Evolutionary conservation across 768 basidiomycete genomes (phyloP).

Genomic region (Boletus reticuloceps): DNA sequence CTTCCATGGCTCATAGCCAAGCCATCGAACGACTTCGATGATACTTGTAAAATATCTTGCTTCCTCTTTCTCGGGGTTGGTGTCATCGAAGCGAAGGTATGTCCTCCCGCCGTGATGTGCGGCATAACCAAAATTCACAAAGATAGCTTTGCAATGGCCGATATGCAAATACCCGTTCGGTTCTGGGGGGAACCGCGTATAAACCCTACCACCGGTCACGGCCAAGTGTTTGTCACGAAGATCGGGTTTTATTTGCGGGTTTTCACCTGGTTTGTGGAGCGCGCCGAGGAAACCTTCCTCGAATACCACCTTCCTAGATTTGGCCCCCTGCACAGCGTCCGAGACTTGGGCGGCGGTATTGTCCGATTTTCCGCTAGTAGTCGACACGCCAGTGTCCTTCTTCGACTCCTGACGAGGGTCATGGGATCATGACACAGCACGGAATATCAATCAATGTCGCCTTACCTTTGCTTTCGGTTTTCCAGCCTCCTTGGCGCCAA

Average conservation of each 20-base stretch:
- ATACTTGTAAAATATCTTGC: conserved; percentile 95
- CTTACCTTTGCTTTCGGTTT: conserved; percentile 67
- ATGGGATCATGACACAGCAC: neutral
- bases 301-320: conserved; percentile 66
- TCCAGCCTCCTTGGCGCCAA: conserved; percentile 68
- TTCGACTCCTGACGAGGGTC: conserved; percentile 43
- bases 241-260: conserved; percentile 77
- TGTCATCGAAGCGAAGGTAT: conserved; percentile 96
- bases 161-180: conserved; percentile 96
- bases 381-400: conserved; percentile 35
- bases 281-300: conserved; percentile 92
- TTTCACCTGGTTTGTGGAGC: conserved; percentile 92
- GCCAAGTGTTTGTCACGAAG: conserved; percentile 81
- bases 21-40: conserved; percentile 91
- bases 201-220: conserved; percentile 77
- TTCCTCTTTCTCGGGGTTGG: conserved; percentile 98
- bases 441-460: conserved; percentile 1
- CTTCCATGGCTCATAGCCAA: conserved; percentile 97
- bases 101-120: conserved; percentile 90
- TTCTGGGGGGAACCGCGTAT: conserved; percentile 97
- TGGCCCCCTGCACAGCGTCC: conserved; percentile 34
- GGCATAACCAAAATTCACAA: conserved; percentile 98
- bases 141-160: conserved; percentile 98
- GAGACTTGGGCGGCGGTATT: conserved; percentile 30
- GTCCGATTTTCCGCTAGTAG: conserved; percentile 2